phyloP scores from a whole-genome alignment of 1,284 basidiomycete genomes.

The Sporisorium graminicola region DNA sequence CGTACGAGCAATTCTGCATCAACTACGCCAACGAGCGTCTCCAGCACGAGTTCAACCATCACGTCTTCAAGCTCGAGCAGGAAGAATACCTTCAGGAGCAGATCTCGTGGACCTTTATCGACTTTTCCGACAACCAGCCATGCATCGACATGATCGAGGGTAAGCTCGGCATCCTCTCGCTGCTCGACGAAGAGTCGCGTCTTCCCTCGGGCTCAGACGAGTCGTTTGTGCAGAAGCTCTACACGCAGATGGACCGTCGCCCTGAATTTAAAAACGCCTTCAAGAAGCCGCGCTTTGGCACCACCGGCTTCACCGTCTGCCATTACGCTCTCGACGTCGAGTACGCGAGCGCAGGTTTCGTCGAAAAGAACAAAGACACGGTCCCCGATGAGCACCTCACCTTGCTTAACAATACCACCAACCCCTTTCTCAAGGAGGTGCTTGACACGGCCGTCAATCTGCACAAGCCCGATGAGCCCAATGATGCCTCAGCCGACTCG shows the following conservation, averaged over 20 bases:
- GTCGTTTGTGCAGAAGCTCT: slow-evolving; percentile 93
- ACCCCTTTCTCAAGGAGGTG: slow-evolving; percentile 93
- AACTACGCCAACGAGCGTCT: slow-evolving; percentile 98
- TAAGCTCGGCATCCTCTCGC: slow-evolving; percentile 91
- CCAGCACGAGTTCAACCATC: slow-evolving; percentile 83
- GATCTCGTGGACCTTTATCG: slow-evolving; percentile 99
- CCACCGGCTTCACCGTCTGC: slow-evolving; percentile 95
- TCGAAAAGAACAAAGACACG: slow-evolving; percentile 99
- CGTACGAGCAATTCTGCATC: slow-evolving; percentile 99
- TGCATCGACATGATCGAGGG: slow-evolving; percentile 99
- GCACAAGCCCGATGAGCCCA: slow-evolving; percentile 50
- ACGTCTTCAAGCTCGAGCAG: slow-evolving; percentile 82
- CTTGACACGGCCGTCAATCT: slow-evolving; percentile 74
- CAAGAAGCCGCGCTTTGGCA: slow-evolving; percentile 98
- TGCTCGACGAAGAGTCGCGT: slow-evolving; percentile 98
- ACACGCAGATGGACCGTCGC: slow-evolving; percentile 82
- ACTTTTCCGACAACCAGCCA: slow-evolving; percentile 97
- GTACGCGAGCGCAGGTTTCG: slow-evolving; percentile 96
- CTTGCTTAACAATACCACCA: slow-evolving; percentile 85
- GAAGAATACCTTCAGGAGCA: slow-evolving; percentile 98
- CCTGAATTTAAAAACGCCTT: slow-evolving; percentile 89
- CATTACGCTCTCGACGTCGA: slow-evolving; percentile 99
- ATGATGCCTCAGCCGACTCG: slow-evolving; percentile 20
- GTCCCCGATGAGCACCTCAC: slow-evolving; percentile 98
- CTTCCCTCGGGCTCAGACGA: slow-evolving; percentile 92